A percentile compares a stretch with the other conserved stretches of the same genome.
Evolutionary conservation across 768 basidiomycete species (phyloP).

Genomic region (Rhodotorula graminis): DNA sequence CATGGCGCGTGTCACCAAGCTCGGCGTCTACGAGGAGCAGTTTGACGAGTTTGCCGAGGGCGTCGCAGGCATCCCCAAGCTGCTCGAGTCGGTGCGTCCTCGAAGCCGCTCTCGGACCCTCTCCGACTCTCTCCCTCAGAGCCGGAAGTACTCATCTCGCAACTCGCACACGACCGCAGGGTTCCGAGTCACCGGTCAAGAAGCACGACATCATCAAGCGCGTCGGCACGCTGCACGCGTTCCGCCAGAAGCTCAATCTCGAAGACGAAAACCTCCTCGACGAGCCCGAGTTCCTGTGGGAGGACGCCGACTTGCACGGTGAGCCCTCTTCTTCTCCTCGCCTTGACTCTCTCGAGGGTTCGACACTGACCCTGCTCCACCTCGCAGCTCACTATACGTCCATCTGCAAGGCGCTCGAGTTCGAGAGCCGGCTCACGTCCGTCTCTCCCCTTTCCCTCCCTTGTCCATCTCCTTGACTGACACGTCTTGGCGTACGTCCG

Average conservation of each 20-base stretch:
- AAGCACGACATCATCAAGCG: constrained; percentile 77
- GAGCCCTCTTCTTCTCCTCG: constrained; percentile 43
- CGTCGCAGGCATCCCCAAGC: constrained; percentile 27
- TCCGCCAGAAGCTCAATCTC: constrained; percentile 85
- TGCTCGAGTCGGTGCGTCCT: constrained; percentile 26
- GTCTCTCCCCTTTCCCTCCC: neutral
- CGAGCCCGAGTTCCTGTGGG: constrained; percentile 89
- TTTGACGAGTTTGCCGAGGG: constrained; percentile 41
- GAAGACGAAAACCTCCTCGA: constrained; percentile 84
- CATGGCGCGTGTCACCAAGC: constrained; percentile 40
- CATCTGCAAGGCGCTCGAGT: constrained; percentile 77
- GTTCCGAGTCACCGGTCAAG: constrained; percentile 38
- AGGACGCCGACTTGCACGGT: constrained; percentile 82
- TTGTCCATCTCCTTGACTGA: neutral
- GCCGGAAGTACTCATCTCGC: no score
- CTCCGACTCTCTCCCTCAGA: neutral
- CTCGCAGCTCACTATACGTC: constrained; percentile 64
- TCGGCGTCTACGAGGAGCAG: constrained; percentile 43
- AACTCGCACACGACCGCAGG: neutral
- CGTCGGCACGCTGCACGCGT: constrained; percentile 82
- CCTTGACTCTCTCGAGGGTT: neutral
- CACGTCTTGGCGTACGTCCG: neutral
- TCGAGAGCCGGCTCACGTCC: constrained; percentile 65
- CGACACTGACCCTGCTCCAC: constrained; percentile 1
- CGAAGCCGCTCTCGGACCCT: neutral